Evolutionary conservation across 2,329 filamentous ascomycete genomes (phyloP).

Genomic region (Colletotrichum nymphaeae): DNA sequence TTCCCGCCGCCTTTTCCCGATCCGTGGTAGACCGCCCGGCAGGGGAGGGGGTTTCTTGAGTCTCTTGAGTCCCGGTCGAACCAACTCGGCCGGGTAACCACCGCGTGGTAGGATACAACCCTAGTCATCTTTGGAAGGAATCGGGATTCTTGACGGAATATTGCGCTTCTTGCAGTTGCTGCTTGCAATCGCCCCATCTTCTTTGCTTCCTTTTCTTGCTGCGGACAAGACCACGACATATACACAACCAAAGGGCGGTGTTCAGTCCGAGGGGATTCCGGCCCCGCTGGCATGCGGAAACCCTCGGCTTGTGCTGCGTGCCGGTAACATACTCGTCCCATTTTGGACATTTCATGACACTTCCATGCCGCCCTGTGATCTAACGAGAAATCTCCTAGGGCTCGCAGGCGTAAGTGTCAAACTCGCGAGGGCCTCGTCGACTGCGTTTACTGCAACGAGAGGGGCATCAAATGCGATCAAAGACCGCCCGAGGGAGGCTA

Average conservation of each 20-base stretch:
- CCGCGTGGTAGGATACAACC: conserved; percentile 20
- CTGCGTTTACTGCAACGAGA: conserved; percentile 64
- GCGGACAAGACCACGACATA: neutral
- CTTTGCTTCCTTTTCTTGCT: neutral
- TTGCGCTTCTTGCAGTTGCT: neutral
- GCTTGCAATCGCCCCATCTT: conserved; percentile 1
- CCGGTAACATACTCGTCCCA: conserved; percentile 30
- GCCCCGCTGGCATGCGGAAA: conserved; percentile 34
- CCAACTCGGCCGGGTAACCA: conserved; percentile 25
- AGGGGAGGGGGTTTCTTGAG: neutral
- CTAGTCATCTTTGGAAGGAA: neutral
- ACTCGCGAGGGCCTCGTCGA: conserved; percentile 48
- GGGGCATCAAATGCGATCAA: conserved; percentile 61
- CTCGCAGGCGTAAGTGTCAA: conserved; percentile 35
- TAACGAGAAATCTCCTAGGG: conserved; percentile 24
- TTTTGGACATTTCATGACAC: neutral
- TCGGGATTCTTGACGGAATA: neutral
- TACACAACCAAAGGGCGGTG: neutral
- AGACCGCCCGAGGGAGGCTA: conserved; percentile 33
- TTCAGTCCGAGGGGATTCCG: conserved; percentile 18
- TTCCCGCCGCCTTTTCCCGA: conserved; percentile 30
- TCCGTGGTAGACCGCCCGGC: conserved; percentile 1
- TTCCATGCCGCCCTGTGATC: neutral
- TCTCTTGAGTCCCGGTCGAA: neutral
- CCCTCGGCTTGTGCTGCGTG: conserved; percentile 37